Base-by-base conservation (phyloP, 164 flowering plant species). In the Euptelea pleiosperma region DNA sequence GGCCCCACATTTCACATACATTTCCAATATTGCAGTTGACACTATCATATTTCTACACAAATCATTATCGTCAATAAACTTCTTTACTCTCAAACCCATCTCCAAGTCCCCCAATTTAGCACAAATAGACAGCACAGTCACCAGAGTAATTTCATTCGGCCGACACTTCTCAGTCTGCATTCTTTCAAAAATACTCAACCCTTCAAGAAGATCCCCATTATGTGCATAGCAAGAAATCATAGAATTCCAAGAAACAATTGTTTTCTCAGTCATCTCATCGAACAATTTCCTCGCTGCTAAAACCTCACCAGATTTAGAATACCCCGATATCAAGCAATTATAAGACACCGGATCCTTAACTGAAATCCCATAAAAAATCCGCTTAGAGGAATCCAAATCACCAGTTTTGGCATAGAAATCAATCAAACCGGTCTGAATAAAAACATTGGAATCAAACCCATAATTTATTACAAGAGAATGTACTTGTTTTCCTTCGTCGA, bases 1-100 rank as follows among this genome's bases (percentile, higher is more conserved):
- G 3, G 64, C 71, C 45, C 79, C 81, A 63, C 84, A 77, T 67
- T 77, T 77, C 31, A 75, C 74, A 67, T 66, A 75, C 84, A 80
- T 80, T 56, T 77, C 81, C 58, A 77, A 35, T 44, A 75, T 64
- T 26, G 81, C 81, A 15, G 79, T 75, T 8, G 75, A 60, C 22
- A 80, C 70, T 55, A 73, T 67, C 73, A 71, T 59, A 59, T 65
- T 66, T 7, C 36, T 50, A 16, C 57, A 12, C 58, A 77, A 61
- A 21, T 58, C 59, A 21, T 62, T 60, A 16, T 77, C 68, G 9
- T 72, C 82, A 56, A 76, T 63, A 29, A 63, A 64, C 33, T 74
- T 70, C 65, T 68, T 70, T 22, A 72, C 64, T 42, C 57, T 57
- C 74, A 68, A 62, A 18, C 85, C 85, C 78, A 71, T 69, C 51